Evolutionary conservation across 140 eudicot species (phyloP).

Genomic region (Senecio squalidus): DNA sequence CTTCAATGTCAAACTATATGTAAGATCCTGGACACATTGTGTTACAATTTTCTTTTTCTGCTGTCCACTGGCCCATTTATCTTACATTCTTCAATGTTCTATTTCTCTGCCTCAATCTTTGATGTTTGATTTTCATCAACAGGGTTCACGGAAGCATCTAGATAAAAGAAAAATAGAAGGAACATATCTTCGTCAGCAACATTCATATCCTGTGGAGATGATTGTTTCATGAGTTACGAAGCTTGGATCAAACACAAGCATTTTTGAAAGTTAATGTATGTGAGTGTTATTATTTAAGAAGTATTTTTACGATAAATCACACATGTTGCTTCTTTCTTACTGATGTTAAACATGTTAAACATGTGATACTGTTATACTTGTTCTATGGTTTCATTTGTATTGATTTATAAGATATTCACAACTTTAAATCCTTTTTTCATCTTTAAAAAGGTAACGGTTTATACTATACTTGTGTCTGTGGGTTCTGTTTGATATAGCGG

Average conservation of each 20-base stretch:
- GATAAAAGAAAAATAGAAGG: neutral
- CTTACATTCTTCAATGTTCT: neutral
- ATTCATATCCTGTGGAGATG: neutral
- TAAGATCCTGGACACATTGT: neutral
- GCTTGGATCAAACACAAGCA: neutral
- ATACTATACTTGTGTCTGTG: too few relatives aligned
- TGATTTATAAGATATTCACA: neutral
- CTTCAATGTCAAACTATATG: neutral
- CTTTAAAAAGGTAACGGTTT: neutral
- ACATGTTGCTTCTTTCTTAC: neutral
- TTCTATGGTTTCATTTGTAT: neutral
- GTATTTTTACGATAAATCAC: neutral
- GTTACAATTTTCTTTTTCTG: neutral
- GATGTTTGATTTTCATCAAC: neutral
- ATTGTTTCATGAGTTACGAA: neutral
- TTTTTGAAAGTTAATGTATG: slow-evolving; percentile 1
- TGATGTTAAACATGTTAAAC: neutral
- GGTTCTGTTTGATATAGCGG: too few relatives aligned
- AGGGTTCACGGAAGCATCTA: neutral
- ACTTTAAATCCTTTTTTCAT: neutral
- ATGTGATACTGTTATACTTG: slow-evolving; percentile 1
- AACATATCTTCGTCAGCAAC: neutral
- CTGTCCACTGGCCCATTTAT: too few relatives aligned
- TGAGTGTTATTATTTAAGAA: neutral
- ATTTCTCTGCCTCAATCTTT: neutral